Base-by-base conservation (phyloP, 2,329 filamentous ascomycete species). In the Colletotrichum scovillei region DNA sequence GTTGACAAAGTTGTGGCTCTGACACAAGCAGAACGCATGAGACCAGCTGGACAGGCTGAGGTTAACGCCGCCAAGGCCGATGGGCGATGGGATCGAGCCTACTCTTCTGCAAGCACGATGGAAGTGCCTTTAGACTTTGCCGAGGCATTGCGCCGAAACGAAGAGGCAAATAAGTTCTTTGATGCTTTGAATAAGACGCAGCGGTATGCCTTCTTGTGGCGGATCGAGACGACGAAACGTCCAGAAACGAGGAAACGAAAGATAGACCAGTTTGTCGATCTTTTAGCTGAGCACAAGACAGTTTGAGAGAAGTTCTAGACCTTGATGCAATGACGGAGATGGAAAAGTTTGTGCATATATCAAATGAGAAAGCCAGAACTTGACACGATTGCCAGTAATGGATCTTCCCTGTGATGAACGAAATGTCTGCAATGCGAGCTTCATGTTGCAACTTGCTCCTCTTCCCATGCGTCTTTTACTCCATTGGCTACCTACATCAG, bases 51-150 rank as follows among this genome's bases (percentile, higher is more conserved):
- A 0, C 76, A 85, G 53, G 83, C 80, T 0, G 87, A 87, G 53
- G 83, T 92, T 3, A 86, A 90, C 7, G 84, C 86, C 0, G 90
- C 90, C 0, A 89, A 87, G 78, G 82, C 80, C 0, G 89, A 92
- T 76, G 90, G 90, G 0, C 81, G 89, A 1, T 92, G 89, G 90
- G 87, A 86, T 1, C 82, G 83, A 30, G 90, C 90, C 2, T 92
- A 92, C 75, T 85, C 85, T 5, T 86, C 87, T 0, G 81, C 86
- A 4, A 86, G 86, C 63, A 82, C 79, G 16, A 87, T 87, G 3
- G 78, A 81, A 19, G 82, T 87, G 2, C 88, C 89, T 0, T 77
- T 80, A 0, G 89, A 91, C 74, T 86, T 92, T 64, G 80, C 82
- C 52, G 78, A 57, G 0, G 86, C 84, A 12, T 74, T 91, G 59